Base-by-base conservation (phyloP, 371 early-diverging fungal species). In the Fennellomyces sp. region DNA sequence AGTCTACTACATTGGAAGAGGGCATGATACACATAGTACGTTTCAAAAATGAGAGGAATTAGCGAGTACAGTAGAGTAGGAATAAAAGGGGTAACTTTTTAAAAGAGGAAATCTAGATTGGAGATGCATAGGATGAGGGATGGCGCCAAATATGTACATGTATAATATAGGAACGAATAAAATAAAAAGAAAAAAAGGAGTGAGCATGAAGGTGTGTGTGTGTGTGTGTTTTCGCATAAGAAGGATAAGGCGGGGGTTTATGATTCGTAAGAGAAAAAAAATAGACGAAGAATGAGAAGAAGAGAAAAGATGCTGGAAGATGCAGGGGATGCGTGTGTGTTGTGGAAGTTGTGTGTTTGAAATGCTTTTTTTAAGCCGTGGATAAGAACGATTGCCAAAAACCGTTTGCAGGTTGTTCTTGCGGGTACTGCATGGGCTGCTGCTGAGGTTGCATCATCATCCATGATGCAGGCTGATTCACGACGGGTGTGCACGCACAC, bases 361-460 rank as follows among this genome's bases (percentile, higher is more conserved):
- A 39, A 52, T 3, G 21, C 17, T 15, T 5, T 23, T 12, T 12
- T 52, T 56, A 45, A 57, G 42, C 41, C 26, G 52, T 51, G 17
- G 59, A 45, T 27, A 51, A 48, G 39, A 51, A 59, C 17, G 59
- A 45, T 41, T 59, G 59, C 59, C 59, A 59, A 25, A 33, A 59
- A n/a, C 59, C 59, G n/a, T 27, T 29, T n/a, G 38, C 17, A 7
- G 3, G 25, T 35, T 29, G 33, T 39, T 23, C 54, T 23, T 8
- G 36, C n/a, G 19, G 3, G 19, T 7, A 38, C 15, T 36, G 49
- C n/a, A n/a, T n/a, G n/a, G n/a, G n/a, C 36, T 48, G 51, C 33
- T 35, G 38, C 25, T 38, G 51, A 27, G 50, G 59, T 19, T 48
- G 49, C 12, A 45, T 45, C 12, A 39, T 39, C 19, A 5, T 10